These are phyloP conservation scores for Xerocomus cyaneibrunnescens DNA, from an alignment of 1,284 basidiomycete genomes.

Conservation along the genomic window DNA sequence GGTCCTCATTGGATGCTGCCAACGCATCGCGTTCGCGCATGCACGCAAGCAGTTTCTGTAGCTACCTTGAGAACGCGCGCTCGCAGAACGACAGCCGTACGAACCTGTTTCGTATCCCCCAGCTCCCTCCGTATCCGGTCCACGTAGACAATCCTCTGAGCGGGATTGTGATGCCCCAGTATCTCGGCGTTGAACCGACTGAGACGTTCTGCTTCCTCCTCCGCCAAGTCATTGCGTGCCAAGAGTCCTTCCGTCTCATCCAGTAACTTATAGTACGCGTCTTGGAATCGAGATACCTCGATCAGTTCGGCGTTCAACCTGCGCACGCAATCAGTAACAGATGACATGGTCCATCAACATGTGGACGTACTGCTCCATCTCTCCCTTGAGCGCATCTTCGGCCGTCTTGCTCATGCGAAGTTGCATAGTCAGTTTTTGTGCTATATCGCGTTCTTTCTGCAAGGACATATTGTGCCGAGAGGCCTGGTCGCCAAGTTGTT, in stretches of 20 bases:
- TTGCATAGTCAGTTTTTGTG: constrained; percentile 47
- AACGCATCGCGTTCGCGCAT: constrained; percentile 56
- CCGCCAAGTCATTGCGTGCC: constrained; percentile 68
- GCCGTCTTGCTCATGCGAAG: constrained; percentile 56
- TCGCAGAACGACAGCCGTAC: constrained; percentile 14
- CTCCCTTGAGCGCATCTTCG: constrained; percentile 60
- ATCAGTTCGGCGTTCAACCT: constrained; percentile 59
- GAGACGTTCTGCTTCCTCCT: constrained; percentile 64
- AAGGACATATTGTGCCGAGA: constrained; percentile 36
- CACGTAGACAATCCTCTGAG: constrained; percentile 72
- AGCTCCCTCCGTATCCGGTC: constrained; percentile 69
- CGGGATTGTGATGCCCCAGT: constrained; percentile 69
- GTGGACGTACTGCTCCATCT: constrained; percentile 58
- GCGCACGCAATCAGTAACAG: background rate
- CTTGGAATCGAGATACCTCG: constrained; percentile 60
- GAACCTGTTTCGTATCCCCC: constrained; percentile 67
- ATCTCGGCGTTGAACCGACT: constrained; percentile 78
- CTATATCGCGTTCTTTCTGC: constrained; percentile 52
- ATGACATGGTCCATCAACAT: background rate
- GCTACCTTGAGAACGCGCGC: constrained; percentile 1
- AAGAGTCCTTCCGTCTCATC: constrained; percentile 63
- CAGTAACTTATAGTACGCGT: constrained; percentile 61
- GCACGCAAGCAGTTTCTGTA: constrained; percentile 55
- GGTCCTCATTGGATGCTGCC: constrained; percentile 47
- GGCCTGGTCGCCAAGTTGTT: constrained; percentile 26